Base-by-base conservation (phyloP, 139 green algal species). In the Chlorella sorokiniana region DNA sequence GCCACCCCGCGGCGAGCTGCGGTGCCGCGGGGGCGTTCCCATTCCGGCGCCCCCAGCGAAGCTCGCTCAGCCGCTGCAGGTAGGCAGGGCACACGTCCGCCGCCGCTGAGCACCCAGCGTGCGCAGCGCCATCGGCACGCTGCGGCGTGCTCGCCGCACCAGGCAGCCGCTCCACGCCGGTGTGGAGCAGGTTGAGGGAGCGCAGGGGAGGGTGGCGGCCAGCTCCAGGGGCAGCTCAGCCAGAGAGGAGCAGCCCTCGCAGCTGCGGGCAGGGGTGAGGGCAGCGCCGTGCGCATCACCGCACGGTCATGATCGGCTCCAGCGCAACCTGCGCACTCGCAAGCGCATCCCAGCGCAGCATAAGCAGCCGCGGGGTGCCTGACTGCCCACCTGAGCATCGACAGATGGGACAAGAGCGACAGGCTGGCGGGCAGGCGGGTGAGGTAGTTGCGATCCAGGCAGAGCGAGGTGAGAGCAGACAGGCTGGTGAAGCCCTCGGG, bases 361-460 rank as follows among this genome's bases (percentile, higher is more conserved):
- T n/a, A 74, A 40, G 67, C 52, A 61, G 27, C 25, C 25, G 52
- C 52, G 27, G 3, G 20, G 11, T 22, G 3, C 10, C 7, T n/a
- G 6, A 63, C 7, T 16, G 22, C 54, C 35, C 37, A 72, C 65
- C 65, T 72, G 65, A 75, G 27, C 7, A 22, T 25, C 23, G 22
- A 16, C 40, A 75, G 27, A 41, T 41, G 3, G 9, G 27, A n/a
- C 59, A 81, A 40, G 40, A 27, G 59, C 6, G 41, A 44, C 59
- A 81, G 59, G n/a, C 59, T 45, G 59, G 29, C 18, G 40, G 75
- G 75, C 75, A 81, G 75, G 29, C 35, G 11, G 16, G 14, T 29
- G 6, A 81, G 20, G 59, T 72, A 81, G 41, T 81, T 81, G 41
- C 75, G 75, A 29, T 81, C 75, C 40, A 81, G 59, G n/a, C 11